Evolutionary conservation across 805 yeast species (phyloP), one percentile per base, ranked within the genome.

Genomic region (Wickerhamiella sorbophila): DNA sequence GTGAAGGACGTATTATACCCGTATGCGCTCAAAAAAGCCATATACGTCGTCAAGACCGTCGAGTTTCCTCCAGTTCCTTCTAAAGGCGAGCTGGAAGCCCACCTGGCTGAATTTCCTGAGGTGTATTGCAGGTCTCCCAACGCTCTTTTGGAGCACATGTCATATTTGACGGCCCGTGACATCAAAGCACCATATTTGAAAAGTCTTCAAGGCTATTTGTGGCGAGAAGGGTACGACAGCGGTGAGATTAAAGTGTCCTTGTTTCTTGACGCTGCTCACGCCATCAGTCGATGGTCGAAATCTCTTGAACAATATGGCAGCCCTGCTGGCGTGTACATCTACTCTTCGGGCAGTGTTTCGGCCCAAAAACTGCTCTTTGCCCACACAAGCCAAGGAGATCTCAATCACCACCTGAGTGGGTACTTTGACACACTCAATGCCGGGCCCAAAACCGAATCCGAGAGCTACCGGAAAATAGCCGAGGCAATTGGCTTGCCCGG

Each of bases 371-470:
- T 87, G 46, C 61, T 87, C 44, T 84, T 87, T 54, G 32, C 17
- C 10, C 71, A 81, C 55, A 87, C 81, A 8, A 62, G 62, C 40
- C 60, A 62, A 3, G 57, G 58, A 4, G 57, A 53, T 6, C 55
- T 60, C 10, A 82, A 81, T 57, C 57, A 59, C 1, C 56, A 58
- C 18, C 55, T 87, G 17, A 45, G 63, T 5, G 93, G 79, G 14
- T 87, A 85, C 61, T 87, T 75, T 55, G 97, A 87, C 59, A 85
- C 94, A 26, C 75, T 75, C 29, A 83, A 86, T 8, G 74, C 85
- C 1, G 96, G 97, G 0, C 71, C 67, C 46, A 87, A 87, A 56
- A 66, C 61, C 15, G 79, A 72, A 18, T 22, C 57, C 1, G 38
- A 51, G 6, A 79, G 93, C 15, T 87, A 87, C 56, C 48, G 38